Percentiles rank a stretch among this genome's conserved stretches.
These are phyloP conservation scores for Aspergillus ibericus DNA, from an alignment of 2,329 filamentous ascomycete genomes.

Conservation along the genomic window DNA sequence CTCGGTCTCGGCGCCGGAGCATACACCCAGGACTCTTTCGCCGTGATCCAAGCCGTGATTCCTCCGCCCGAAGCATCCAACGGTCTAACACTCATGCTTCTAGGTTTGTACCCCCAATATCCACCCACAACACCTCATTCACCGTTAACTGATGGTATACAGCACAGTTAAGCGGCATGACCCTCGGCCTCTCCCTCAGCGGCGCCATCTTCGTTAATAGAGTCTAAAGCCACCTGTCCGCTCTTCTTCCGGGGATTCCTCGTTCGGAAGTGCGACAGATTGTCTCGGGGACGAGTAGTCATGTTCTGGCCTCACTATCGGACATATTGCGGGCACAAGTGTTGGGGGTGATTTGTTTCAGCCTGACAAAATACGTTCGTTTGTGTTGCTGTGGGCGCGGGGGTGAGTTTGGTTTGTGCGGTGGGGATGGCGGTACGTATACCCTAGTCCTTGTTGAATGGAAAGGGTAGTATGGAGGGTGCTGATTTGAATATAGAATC, in stretches of 20 bases:
- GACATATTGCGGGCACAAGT: not conserved
- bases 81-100: constrained; percentile 9
- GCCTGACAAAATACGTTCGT: not conserved
- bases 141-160: not conserved
- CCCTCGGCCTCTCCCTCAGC: constrained; percentile 14
- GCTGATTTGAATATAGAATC: no score
- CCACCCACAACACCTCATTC: no score
- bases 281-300: not conserved
- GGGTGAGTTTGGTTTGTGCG: no score
- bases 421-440: no score
- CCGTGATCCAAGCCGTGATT: constrained; percentile 7
- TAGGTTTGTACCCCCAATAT: not conserved
- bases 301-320: not conserved
- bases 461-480: no score
- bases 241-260: constrained; percentile 10
- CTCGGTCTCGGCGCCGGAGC: constrained; percentile 39
- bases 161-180: constrained; percentile 11
- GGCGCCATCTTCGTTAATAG: constrained; percentile 15
- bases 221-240: constrained; percentile 7
- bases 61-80: not conserved
- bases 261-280: not conserved
- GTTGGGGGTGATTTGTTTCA: not conserved
- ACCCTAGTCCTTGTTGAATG: no score
- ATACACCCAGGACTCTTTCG: constrained; percentile 10
- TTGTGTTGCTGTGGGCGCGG: no score